Percentiles rank a stretch among this genome's conserved stretches.
Conservation (phyloP, 2,329 filamentous ascomycete species). For the Thelonectria olida region DNA sequence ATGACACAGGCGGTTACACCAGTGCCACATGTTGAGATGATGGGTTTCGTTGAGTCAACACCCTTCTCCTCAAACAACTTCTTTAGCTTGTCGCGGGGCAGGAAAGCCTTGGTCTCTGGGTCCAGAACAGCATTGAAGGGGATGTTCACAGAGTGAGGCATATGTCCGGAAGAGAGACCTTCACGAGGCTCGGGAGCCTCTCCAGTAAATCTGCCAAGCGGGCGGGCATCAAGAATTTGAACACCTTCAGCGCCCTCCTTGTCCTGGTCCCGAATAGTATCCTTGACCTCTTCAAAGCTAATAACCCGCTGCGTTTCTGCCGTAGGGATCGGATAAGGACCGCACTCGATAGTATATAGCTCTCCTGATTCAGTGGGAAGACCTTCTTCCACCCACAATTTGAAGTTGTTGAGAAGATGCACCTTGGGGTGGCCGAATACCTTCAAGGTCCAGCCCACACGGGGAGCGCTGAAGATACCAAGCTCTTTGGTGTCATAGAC, state of each 20-base stretch:
- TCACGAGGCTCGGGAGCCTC: conserved; percentile 86
- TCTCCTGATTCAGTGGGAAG: conserved; percentile 84
- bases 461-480: conserved; percentile 92
- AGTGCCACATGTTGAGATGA: conserved; percentile 90
- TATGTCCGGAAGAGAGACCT: conserved; percentile 88
- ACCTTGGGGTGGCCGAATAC: conserved; percentile 91
- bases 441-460: conserved; percentile 92
- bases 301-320: conserved; percentile 73
- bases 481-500: conserved; percentile 93
- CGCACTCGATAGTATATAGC: conserved; percentile 72
- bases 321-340: conserved; percentile 70
- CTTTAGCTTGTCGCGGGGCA: conserved; percentile 75
- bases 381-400: conserved; percentile 87
- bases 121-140: conserved; percentile 85
- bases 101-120: conserved; percentile 81
- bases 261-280: conserved; percentile 77
- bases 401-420: conserved; percentile 95
- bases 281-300: conserved; percentile 83
- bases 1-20: conserved; percentile 93
- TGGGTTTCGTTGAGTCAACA: conserved; percentile 79
- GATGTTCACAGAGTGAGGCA: conserved; percentile 86
- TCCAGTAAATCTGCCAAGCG: conserved; percentile 82
- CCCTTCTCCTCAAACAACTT: conserved; percentile 83
- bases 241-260: conserved; percentile 86
- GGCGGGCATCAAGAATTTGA: conserved; percentile 89